Base-by-base conservation (phyloP, 306 rosid genomes). In the Castanea sativa region DNA sequence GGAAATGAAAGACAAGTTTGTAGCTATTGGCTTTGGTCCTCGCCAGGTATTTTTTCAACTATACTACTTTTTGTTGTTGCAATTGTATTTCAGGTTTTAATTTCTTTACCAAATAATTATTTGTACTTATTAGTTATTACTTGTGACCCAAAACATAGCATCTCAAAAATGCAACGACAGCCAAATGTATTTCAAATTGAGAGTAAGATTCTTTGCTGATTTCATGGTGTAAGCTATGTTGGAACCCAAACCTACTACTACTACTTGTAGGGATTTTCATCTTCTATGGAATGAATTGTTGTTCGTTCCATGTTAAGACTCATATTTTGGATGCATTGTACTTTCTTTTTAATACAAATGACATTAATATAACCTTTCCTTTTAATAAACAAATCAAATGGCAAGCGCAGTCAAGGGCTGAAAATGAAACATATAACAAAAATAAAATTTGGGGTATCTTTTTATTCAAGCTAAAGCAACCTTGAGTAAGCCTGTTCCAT, bases 11-110 rank as follows among this genome's bases (percentile, higher is more conserved):
- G 93, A 93, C 76, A 95, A 93, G 83, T 95, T 95, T 82, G 61
- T 88, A 60, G 89, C 96, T n/a, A 75, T 93, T 72, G 99, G 99
- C 82, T 78, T 93, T 33, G 99, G 99, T 58, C 99, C 99, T 73
- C 96, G 98, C 58, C 97, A 93, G 98, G 99, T 91, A 87, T 32
- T 8, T 53, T 65, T 79, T 30, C 16, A 69, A 8, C 30, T 21
- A 41, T 43, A 79, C 67, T 73, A 53, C 73, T 67, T 55, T 55
- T 65, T 79, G 49, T 29, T 79, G 55, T 45, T 76, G 27, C 78
- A 69, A 63, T 59, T 73, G 70, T 55, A 71, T 29, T 73, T 60
- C 35, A 64, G 71, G 32, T 58, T 16, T 19, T 32, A 14, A 8
- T 69, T 63, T 18, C 73, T 69, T 16, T 32, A 12, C 41, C 38